Evolutionary conservation across 1,284 basidiomycete species (phyloP).

Genomic region (Taiwanofungus camphoratus): DNA sequence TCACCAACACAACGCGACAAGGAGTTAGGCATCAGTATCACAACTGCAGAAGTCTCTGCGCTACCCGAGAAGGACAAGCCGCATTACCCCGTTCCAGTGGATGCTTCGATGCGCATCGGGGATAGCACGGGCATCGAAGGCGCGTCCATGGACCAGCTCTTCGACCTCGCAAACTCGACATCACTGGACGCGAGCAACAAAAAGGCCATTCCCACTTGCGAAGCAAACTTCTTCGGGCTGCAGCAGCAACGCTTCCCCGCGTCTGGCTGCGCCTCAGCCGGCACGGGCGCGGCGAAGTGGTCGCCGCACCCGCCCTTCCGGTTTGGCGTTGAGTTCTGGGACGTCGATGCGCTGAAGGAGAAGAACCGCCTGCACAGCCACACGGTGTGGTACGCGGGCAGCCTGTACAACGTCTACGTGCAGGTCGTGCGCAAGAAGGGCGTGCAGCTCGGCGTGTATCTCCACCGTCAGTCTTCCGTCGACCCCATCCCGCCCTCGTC

Average conservation of each 20-base stretch:
- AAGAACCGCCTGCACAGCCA: conserved; percentile 76
- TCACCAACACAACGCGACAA: conserved; percentile 43
- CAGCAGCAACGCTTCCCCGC: conserved; percentile 39
- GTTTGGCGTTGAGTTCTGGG: conserved; percentile 90
- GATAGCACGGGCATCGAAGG: conserved; percentile 56
- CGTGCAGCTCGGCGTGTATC: conserved; percentile 83
- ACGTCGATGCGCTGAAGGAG: conserved; percentile 76
- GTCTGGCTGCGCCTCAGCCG: conserved; percentile 35
- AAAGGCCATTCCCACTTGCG: conserved; percentile 31
- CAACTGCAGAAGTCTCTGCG: conserved; percentile 40
- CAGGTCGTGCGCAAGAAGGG: conserved; percentile 76
- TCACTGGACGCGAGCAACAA: conserved; percentile 17
- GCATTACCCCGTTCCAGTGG: conserved; percentile 70
- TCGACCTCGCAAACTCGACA: conserved; percentile 29
- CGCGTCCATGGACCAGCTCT: conserved; percentile 48
- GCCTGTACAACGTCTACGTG: conserved; percentile 81
- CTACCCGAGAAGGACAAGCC: conserved; percentile 27
- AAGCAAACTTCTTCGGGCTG: conserved; percentile 64
- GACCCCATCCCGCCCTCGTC: conserved; percentile 54
- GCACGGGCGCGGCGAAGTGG: conserved; percentile 46
- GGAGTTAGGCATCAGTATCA: conserved; percentile 54
- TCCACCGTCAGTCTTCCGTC: conserved; percentile 78
- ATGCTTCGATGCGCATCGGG: conserved; percentile 79
- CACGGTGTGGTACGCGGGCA: conserved; percentile 78
- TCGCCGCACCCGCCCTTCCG: conserved; percentile 69